A percentile compares a stretch with the other conserved stretches of the same genome.
Evolutionary conservation across 208 protist species (phyloP).

Genomic region (Strigomonas oncopelti): DNA sequence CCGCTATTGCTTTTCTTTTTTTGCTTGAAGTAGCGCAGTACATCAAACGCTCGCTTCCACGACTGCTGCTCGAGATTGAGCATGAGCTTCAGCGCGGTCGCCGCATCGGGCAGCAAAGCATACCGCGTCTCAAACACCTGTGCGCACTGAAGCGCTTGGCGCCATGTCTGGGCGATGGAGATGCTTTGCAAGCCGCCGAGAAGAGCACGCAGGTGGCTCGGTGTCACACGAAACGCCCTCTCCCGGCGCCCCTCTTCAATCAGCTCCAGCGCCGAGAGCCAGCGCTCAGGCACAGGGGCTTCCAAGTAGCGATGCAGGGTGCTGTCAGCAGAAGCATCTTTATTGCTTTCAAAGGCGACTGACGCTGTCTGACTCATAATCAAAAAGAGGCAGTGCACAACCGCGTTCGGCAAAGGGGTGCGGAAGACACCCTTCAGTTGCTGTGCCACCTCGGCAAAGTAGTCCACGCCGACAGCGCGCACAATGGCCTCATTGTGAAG

Average conservation of each 20-base stretch:
- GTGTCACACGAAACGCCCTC: slow-evolving; percentile 35
- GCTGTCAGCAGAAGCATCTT: too few species aligned
- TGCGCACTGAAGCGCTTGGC: slow-evolving; percentile 37
- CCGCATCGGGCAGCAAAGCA: slow-evolving; percentile 39
- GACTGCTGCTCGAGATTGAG: slow-evolving; percentile 58
- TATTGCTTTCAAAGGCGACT: not conserved
- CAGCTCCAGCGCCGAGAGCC: slow-evolving; percentile 40
- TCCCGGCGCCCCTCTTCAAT: slow-evolving; percentile 21
- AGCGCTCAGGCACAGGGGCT: slow-evolving; percentile 29
- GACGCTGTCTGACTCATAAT: slow-evolving; percentile 22
- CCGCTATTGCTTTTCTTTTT: not conserved
- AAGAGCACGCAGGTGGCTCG: slow-evolving; percentile 50
- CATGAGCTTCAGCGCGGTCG: slow-evolving; percentile 43
- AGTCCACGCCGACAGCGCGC: slow-evolving; percentile 40
- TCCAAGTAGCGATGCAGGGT: slow-evolving; percentile 17
- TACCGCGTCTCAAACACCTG: slow-evolving; percentile 28
- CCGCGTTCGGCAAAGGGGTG: slow-evolving; percentile 39
- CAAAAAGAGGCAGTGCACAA: slow-evolving; percentile 71
- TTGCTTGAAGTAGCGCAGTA: slow-evolving; percentile 32
- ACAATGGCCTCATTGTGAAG: slow-evolving; percentile 61
- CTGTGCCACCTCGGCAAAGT: slow-evolving; percentile 34
- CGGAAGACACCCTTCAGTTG: slow-evolving; percentile 21
- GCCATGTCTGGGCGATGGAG: slow-evolving; percentile 52
- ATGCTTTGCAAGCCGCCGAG: slow-evolving; percentile 70
- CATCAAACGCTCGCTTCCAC: slow-evolving; percentile 69